Evolutionary conservation across 208 protist genomes (phyloP), one percentile per base, ranked within the genome.

Genomic region (Trypanosomatidae sp.): DNA sequence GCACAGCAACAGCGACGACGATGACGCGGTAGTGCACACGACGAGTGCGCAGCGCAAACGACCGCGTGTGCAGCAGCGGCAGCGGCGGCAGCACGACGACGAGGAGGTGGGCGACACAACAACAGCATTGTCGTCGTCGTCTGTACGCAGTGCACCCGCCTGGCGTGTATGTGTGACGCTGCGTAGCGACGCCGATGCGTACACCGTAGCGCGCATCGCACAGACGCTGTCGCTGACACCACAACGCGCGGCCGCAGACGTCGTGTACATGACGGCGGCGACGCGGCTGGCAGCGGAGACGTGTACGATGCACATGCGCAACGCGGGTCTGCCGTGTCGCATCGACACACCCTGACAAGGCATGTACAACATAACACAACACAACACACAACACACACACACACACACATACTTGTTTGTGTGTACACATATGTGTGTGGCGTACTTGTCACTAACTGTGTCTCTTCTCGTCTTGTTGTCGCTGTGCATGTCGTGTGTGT

Each of bases 221-320:
- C 18, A 13, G 18, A 4, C 33, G 15, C n/a, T 13, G n/a, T 37
- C 33, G 18, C 18, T 16, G 18, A 4, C n/a, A 37, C n/a, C 15
- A 19, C 1, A 37, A 37, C 33, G 33, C 33, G 3, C 4, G n/a
- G 33, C 33, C n/a, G 1, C 15, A 37, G 33, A 37, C 4, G 15
- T 37, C 18, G 33, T 37, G 18, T 37, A 37, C 18, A 1, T 37
- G 4, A 37, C n/a, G 4, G 18, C 33, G 18, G 32, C 58, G 4
- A 65, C 58, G 3, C 58, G 58, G 1, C 58, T 65, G 0, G 58
- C 50, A 6, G 58, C 58, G 7, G 58, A 65, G 32, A 53, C 45
- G 13, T 65, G 58, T 22, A 33, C 55, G 13, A 46, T 54, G 15
- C 58, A 19, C 18, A 16, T 16, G 15, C 33, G 33, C 18, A 16